Conservation (phyloP, 2,329 filamentous ascomycete species). For the Claviceps monticola region DNA sequence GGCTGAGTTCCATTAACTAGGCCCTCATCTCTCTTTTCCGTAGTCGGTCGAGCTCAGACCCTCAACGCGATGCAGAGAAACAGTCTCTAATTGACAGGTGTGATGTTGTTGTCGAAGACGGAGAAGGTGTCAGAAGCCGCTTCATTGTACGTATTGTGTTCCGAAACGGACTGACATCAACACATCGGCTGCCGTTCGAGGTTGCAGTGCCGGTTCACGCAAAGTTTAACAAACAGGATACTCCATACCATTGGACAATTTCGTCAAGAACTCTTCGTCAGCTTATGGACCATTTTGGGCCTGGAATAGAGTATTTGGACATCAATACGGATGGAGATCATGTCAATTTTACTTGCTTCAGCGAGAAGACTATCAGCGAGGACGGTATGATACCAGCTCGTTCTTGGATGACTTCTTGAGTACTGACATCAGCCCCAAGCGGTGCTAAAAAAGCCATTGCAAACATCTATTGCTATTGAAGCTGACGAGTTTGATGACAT, state of each 20-base stretch:
- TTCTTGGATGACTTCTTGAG: neutral
- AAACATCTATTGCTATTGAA: constrained; percentile 66
- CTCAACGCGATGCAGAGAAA: constrained; percentile 41
- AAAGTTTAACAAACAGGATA: constrained; percentile 54
- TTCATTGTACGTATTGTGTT: constrained; percentile 62
- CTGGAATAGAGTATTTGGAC: constrained; percentile 67
- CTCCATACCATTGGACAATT: constrained; percentile 59
- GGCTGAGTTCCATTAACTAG: constrained; percentile 19
- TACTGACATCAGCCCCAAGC: constrained; percentile 28
- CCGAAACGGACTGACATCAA: constrained; percentile 64
- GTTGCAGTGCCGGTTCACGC: constrained; percentile 61
- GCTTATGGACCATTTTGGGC: constrained; percentile 68
- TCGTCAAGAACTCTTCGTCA: constrained; percentile 57
- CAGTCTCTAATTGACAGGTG: constrained; percentile 61
- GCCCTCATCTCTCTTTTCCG: constrained; percentile 63
- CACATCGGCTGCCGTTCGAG: constrained; percentile 64
- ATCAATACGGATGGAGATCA: constrained; percentile 61
- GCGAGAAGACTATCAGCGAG: constrained; percentile 61
- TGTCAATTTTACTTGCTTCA: constrained; percentile 69
- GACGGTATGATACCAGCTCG: constrained; percentile 19
- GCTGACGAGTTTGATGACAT: constrained; percentile 66
- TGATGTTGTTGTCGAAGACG: constrained; percentile 60
- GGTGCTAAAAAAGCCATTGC: constrained; percentile 64
- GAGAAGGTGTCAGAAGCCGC: constrained; percentile 55
- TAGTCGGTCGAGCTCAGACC: constrained; percentile 45